Conservation (phyloP, 345 rosid genomes). For the Psidium guajava region DNA sequence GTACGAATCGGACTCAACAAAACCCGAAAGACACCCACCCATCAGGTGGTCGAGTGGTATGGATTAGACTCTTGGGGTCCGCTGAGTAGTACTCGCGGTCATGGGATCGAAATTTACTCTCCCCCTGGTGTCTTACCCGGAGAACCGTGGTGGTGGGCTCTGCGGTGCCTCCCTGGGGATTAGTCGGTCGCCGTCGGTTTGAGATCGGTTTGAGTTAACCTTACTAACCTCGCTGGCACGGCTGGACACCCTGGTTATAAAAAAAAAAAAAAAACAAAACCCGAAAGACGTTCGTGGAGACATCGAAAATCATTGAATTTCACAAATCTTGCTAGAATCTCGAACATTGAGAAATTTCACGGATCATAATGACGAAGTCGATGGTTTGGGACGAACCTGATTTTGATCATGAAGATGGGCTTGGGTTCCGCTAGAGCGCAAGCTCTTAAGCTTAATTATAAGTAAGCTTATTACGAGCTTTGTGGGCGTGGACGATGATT, state of each 20-base stretch:
- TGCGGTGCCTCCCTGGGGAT: too few relatives aligned
- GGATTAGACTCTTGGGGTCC: too few relatives aligned
- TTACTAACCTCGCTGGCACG: too few relatives aligned
- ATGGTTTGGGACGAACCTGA: neutral
- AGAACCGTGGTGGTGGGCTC: too few relatives aligned
- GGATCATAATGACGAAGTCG: neutral
- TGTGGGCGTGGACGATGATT: neutral
- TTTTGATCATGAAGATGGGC: neutral
- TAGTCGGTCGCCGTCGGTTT: too few relatives aligned
- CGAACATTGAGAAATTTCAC: neutral
- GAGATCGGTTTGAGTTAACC: too few relatives aligned
- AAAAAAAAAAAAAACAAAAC: too few relatives aligned
- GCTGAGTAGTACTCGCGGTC: too few relatives aligned
- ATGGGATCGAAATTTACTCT: too few relatives aligned
- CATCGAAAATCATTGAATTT: neutral
- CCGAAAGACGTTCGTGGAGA: neutral
- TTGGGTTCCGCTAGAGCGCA: neutral
- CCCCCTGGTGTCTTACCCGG: too few relatives aligned
- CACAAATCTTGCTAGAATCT: neutral
- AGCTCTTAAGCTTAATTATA: neutral
- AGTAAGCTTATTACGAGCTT: neutral
- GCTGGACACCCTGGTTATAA: too few relatives aligned
- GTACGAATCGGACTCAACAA: neutral
- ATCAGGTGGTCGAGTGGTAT: too few relatives aligned
- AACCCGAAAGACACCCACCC: neutral